Evolutionary conservation across 2,329 filamentous ascomycete species (phyloP), one percentile per base, ranked within the genome.

Genomic region (Keithomyces neogunnii): DNA sequence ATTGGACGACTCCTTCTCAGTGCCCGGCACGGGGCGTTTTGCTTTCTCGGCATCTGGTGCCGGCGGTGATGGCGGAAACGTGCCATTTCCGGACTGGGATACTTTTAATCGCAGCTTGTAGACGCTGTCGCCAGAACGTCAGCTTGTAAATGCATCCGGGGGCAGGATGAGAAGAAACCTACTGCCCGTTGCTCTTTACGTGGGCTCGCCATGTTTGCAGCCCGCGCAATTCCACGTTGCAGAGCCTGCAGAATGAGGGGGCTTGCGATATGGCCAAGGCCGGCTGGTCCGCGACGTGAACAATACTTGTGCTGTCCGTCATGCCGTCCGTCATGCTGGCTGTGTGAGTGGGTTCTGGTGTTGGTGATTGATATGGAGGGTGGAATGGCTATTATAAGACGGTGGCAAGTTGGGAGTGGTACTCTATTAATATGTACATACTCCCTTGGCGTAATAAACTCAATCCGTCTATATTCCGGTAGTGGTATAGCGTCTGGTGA

Each of bases 91-190:
- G 1, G 57, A 53, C 39, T 58, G 51, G 9, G 60, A 58, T 7
- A 60, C 48, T 42, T 54, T 54, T 32, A 59, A 39, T n/a, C 54
- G 59, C 38, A 61, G 55, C 30, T 59, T 59, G 29, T 61, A 59
- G 42, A 62, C 55, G 45, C 60, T 62, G 42, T 7, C 9, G 1
- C n/a, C 4, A 40, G 26, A 5, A 9, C 33, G 33, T 35, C 10
- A 35, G 33, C 10, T 35, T 2, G 10, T 39, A 13, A 13, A 5
- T 2, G 13, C 5, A 5, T 13, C 36, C 2, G 8, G 26, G n/a
- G 38, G 26, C n/a, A 6, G 9, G 13, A 40, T 11, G 36, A n/a
- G 36, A 6, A 3, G 3, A 5, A 40, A 40, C 38, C 4, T 40
- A 26, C 38, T 40, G 38, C 4, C 38, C 38, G 5, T 40, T 19